These are phyloP conservation scores for Helianthus tuberosus DNA, from an alignment of 129 eudicot genomes.

Conservation along the genomic window DNA sequence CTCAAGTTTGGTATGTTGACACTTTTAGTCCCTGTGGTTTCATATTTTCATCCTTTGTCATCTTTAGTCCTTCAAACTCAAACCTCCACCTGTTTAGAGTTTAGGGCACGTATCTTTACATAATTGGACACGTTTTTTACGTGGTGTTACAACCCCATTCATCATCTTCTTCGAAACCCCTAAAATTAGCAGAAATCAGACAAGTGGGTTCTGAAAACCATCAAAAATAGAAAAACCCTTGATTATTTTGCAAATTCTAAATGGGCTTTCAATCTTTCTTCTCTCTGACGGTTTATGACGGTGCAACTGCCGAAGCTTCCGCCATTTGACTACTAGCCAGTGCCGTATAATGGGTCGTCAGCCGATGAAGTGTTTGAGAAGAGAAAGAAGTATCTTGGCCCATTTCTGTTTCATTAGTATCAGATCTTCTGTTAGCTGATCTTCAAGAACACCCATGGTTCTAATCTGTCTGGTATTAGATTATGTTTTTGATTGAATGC, in stretches of 20 bases:
- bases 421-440: no score
- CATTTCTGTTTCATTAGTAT: constrained; percentile 79
- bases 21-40: no score
- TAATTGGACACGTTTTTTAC: no score
- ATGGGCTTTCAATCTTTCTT: constrained; percentile 26
- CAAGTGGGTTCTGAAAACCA: constrained; percentile 34
- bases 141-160: no score
- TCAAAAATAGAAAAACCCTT: constrained; percentile 29
- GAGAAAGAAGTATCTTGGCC: constrained; percentile 80
- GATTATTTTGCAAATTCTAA: constrained; percentile 20
- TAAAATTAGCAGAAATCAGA: constrained; percentile 4
- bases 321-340: constrained; percentile 68
- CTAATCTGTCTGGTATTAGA: no score
- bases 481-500: no score
- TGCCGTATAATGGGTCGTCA: constrained; percentile 66
- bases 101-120: no score
- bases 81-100: no score
- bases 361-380: constrained; percentile 74
- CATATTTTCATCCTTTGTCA: no score
- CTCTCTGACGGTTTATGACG: constrained; percentile 42
- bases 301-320: constrained; percentile 65
- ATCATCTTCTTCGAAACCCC: not conserved
- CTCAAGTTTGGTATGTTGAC: no score
- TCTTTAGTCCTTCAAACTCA: no score
- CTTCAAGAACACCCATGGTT: no score